A percentile compares a stretch with the other conserved stretches of the same genome.
Evolutionary conservation across 371 early-diverging fungal genomes (phyloP).

Genomic region (Catenaria anguillulae): DNA sequence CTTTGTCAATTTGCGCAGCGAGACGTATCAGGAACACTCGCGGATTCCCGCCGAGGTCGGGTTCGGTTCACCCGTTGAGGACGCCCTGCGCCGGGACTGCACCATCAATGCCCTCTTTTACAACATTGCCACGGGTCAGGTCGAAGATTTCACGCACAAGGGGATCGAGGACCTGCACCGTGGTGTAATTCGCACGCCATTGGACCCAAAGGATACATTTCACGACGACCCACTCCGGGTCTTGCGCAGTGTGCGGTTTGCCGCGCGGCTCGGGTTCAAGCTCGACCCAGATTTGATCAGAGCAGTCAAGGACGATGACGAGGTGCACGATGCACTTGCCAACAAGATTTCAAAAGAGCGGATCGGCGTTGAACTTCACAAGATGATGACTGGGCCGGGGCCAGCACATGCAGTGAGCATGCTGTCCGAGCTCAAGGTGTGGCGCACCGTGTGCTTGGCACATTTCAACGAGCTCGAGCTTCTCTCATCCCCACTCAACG

Average conservation of each 20-base stretch:
- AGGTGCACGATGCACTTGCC: slow-evolving; percentile 48
- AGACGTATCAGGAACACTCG: slow-evolving; percentile 69
- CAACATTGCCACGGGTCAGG: slow-evolving; percentile 70
- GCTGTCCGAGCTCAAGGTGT: slow-evolving; percentile 3
- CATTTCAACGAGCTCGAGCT: background rate
- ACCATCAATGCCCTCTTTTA: slow-evolving; percentile 98
- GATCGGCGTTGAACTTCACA: slow-evolving; percentile 85
- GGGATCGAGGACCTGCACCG: slow-evolving; percentile 59
- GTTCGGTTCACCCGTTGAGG: slow-evolving; percentile 90
- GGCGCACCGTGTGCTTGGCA: background rate
- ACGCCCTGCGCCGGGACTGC: slow-evolving; percentile 92
- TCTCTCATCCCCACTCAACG: too few species aligned
- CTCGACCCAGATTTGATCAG: slow-evolving; percentile 53
- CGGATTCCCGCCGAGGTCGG: slow-evolving; percentile 64
- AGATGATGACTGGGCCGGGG: slow-evolving; percentile 63
- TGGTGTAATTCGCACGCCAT: slow-evolving; percentile 78
- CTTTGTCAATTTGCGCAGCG: slow-evolving; percentile 92
- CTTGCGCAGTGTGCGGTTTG: slow-evolving; percentile 91
- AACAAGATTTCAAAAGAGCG: slow-evolving; percentile 91
- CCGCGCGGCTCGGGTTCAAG: slow-evolving; percentile 70
- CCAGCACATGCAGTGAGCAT: slow-evolving; percentile 8
- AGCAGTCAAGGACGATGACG: slow-evolving; percentile 34
- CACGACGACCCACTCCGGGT: slow-evolving; percentile 96
- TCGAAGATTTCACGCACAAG: slow-evolving; percentile 85
- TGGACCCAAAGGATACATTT: slow-evolving; percentile 85